phyloP scores from a whole-genome alignment of 331 rosid genomes.

The Pyrus hybrid region DNA sequence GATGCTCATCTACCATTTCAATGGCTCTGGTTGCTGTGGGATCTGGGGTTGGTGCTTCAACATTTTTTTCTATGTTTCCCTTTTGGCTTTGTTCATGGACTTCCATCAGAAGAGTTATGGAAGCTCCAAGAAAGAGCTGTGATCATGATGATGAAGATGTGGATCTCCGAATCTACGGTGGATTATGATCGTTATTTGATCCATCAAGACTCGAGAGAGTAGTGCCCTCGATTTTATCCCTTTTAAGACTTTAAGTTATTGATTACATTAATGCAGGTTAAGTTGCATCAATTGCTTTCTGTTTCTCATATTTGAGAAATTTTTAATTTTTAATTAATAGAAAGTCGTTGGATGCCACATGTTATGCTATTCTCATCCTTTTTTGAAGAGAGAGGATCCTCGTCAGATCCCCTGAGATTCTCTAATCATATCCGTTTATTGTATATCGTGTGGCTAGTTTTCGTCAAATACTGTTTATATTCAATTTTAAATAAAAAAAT shows the following conservation, averaged over 20 bases:
- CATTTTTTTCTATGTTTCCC: conserved; percentile 65
- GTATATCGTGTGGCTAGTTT: accelerated
- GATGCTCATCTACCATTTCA: conserved; percentile 57
- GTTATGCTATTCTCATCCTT: background rate
- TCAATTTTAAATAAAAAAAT: no score
- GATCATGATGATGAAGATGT: background rate
- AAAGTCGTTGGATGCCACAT: background rate
- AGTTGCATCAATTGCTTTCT: background rate
- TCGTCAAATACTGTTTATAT: no score
- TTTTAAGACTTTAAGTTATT: background rate
- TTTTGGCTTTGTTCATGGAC: conserved; percentile 56
- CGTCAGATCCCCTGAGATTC: no score
- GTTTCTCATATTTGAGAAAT: background rate
- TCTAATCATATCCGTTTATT: accelerated
- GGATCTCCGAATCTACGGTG: background rate
- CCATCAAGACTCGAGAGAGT: background rate
- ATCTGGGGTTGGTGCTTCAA: conserved; percentile 78
- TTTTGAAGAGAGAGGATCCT: no score
- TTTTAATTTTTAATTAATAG: no score
- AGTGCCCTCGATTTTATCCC: background rate
- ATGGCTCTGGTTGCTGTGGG: conserved; percentile 56
- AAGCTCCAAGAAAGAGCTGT: conserved; percentile 12
- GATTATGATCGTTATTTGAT: background rate
- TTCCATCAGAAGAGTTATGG: conserved; percentile 69
- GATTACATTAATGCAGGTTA: background rate